Evolutionary conservation across 2,329 filamentous ascomycete genomes (phyloP).

Genomic region (Diaporthe destruens): DNA sequence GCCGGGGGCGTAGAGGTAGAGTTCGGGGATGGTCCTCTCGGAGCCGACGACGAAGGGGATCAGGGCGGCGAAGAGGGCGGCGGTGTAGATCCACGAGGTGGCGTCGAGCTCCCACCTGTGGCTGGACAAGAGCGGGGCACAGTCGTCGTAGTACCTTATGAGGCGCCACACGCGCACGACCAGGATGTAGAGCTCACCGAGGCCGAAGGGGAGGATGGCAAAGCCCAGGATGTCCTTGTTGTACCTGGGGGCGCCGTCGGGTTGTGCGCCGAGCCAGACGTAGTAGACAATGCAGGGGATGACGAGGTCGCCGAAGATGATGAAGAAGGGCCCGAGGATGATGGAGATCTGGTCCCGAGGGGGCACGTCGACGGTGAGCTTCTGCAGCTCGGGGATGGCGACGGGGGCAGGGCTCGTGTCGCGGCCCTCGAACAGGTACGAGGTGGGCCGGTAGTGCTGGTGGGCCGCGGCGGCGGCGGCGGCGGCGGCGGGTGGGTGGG

Average conservation of each 20-base stretch:
- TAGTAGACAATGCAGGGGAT: constrained; percentile 42
- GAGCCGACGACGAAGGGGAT: constrained; percentile 39
- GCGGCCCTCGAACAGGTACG: constrained; percentile 36
- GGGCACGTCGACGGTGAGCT: constrained; percentile 35
- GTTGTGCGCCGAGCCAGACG: constrained; percentile 31
- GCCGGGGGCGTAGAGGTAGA: constrained; percentile 40
- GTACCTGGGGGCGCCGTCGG: constrained; percentile 29
- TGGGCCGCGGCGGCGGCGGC: background rate
- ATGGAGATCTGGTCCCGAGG: constrained; percentile 40
- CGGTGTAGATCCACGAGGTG: constrained; percentile 39
- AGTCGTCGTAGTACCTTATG: constrained; percentile 34
- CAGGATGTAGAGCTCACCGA: constrained; percentile 48
- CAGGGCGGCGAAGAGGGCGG: constrained; percentile 36
- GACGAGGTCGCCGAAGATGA: constrained; percentile 40
- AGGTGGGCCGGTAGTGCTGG: constrained; percentile 16
- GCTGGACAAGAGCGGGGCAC: constrained; percentile 39
- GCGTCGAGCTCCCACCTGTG: constrained; percentile 40
- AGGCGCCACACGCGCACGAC: constrained; percentile 36
- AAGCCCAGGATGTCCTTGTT: constrained; percentile 70
- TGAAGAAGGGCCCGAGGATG: constrained; percentile 40
- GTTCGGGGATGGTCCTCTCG: constrained; percentile 32
- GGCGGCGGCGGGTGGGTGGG: too few species aligned
- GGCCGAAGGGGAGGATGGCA: constrained; percentile 66
- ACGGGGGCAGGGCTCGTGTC: constrained; percentile 20
- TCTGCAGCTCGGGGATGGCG: constrained; percentile 35